Evolutionary conservation across 2,329 filamentous ascomycete species (phyloP), one percentile per base, ranked within the genome.

Genomic region (Alternaria longipes): DNA sequence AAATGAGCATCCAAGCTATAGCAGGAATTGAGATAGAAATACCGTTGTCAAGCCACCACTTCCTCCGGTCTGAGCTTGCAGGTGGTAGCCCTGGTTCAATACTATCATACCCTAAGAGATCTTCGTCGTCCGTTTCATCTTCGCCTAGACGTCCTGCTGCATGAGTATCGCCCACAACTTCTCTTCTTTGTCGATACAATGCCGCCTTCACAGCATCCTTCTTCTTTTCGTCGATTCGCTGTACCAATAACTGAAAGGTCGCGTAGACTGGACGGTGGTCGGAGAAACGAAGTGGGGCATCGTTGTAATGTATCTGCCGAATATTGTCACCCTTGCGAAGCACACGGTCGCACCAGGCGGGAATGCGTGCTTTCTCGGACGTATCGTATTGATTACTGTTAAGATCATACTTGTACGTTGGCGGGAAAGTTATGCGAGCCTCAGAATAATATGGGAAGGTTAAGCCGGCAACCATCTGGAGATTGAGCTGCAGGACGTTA

Each of bases 211-310:
- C 88, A 4, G 82, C 80, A 63, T 94, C 90, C 67, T 92, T 93
- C 54, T 85, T 82, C 24, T 79, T 81, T 75, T 97, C 92, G 67
- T 99, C 87, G 11, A 98, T 83, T 45, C 95, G 89, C 66, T 84
- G 94, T 54, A 98, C 90, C 1, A 85, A 87, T 78, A 94, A 96
- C 67, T 93, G 87, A 74, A 99, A 99, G 0, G 89, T 88, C 12
- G 93, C 94, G 79, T 92, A 97, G 0, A 99, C 94, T 2, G 95
- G 95, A n/a, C 94, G 87, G 78, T 99, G 95, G 74, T 99, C 95
- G 0, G 95, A 99, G 76, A 98, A 97, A 12, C 86, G 87, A 36
- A 99, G 83, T 30, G 92, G 89, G 4, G 94, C 93, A 54, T 87
- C 90, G 72, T 92, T 87, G 79, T 99, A 99, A 32, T 91, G 86